A percentile compares a stretch with the other conserved stretches of the same genome.
phyloP scores from a whole-genome alignment of 225 moss, liverwort and hornwort species.

The Takakia lepidozioides region DNA sequence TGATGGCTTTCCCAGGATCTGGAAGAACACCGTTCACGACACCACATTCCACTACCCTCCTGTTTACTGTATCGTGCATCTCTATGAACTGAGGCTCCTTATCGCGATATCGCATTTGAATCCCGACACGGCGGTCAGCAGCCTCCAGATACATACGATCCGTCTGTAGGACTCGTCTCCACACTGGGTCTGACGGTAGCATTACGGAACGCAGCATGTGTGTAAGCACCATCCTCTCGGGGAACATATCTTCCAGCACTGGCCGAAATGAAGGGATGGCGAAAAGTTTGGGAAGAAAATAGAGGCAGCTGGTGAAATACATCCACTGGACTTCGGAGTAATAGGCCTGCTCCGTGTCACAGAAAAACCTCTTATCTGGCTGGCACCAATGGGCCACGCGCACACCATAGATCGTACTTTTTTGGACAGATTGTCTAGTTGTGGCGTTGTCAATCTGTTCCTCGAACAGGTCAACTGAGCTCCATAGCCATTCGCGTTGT shows the following conservation, averaged over 20 bases:
- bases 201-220: conserved; percentile 52
- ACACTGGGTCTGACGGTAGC: conserved; percentile 37
- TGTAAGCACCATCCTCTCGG: conserved; percentile 45
- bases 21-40: conserved; percentile 34
- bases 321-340: conserved; percentile 50
- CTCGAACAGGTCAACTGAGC: neutral
- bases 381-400: conserved; percentile 26
- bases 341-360: conserved; percentile 57
- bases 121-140: conserved; percentile 46
- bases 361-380: conserved; percentile 53
- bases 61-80: conserved; percentile 31
- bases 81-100: conserved; percentile 13
- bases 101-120: conserved; percentile 59
- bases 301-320: conserved; percentile 57
- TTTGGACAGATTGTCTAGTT: neutral
- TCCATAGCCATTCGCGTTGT: conserved; percentile 5
- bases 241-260: conserved; percentile 56
- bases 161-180: conserved; percentile 40
- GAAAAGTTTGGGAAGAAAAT: conserved; percentile 67
- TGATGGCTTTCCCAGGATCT: neutral
- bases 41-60: conserved; percentile 37
- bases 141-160: conserved; percentile 33
- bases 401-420: neutral
- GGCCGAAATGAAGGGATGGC: conserved; percentile 60
- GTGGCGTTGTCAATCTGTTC: neutral